phyloP scores from a whole-genome alignment of 371 early-diverging fungal species.

The Rhizopus delemar region DNA sequence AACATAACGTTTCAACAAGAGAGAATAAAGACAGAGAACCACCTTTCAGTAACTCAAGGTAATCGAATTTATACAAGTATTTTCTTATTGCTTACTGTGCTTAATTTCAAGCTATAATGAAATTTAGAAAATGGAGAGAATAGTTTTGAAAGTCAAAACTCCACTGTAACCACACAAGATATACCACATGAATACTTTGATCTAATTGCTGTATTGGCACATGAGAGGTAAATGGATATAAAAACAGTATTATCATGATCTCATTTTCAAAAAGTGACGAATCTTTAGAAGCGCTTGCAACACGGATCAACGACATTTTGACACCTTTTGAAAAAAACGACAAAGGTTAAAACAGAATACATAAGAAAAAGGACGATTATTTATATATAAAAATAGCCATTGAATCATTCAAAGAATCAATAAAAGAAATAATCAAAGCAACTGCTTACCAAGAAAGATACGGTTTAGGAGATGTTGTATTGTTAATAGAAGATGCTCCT shows the following conservation, averaged over 20 bases:
- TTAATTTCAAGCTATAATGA: constrained; percentile 10
- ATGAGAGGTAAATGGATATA: constrained; percentile 18
- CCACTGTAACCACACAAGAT: constrained; percentile 7
- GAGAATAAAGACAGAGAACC: constrained; percentile 73
- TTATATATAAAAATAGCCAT: constrained; percentile 14
- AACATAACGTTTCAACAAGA: constrained; percentile 64
- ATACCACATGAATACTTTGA: constrained; percentile 18
- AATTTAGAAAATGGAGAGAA: constrained; percentile 24
- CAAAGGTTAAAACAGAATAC: constrained; percentile 4
- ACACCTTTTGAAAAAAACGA: constrained; percentile 16
- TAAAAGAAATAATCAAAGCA: constrained; percentile 28
- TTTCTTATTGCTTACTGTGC: background rate
- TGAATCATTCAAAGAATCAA: constrained; percentile 23
- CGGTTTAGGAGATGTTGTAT: constrained; percentile 16
- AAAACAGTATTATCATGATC: background rate
- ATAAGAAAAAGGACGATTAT: background rate
- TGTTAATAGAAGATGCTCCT: constrained; percentile 15
- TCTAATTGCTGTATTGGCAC: constrained; percentile 21
- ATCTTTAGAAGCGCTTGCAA: constrained; percentile 9
- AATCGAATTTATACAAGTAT: background rate
- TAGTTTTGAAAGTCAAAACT: constrained; percentile 7
- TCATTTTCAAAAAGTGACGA: constrained; percentile 10
- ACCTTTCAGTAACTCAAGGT: background rate
- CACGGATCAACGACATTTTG: constrained; percentile 13
- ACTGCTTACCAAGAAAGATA: constrained; percentile 24